phyloP scores from a whole-genome alignment of 352 stramenopile species.

The Globisporangium viniferum region DNA sequence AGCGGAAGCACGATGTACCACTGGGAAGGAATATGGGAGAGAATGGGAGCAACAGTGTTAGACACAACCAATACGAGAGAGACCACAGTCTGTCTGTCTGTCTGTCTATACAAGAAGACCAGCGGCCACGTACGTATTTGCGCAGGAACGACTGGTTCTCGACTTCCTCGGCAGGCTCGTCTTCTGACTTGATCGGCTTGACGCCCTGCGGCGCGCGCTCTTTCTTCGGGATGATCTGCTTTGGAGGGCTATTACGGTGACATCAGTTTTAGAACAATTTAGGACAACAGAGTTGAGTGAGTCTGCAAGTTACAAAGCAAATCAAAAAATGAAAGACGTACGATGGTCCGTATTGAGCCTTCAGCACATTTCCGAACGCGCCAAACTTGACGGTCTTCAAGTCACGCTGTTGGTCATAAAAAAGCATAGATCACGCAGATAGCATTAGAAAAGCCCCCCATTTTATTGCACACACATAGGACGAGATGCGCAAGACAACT shows the following conservation, averaged over 20 bases:
- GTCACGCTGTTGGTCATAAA: constrained; percentile 25
- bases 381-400: constrained; percentile 62
- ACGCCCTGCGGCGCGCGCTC: constrained; percentile 68
- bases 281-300: neutral
- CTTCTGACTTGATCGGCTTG: constrained; percentile 64
- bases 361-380: constrained; percentile 53
- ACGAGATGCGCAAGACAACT: no score
- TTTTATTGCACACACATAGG: no score
- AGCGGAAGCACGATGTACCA: constrained; percentile 86
- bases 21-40: constrained; percentile 27
- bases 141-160: constrained; percentile 79
- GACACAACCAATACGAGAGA: neutral
- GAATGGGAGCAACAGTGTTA: neutral
- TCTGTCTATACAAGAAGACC: neutral
- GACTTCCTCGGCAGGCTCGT: constrained; percentile 48
- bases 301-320: neutral
- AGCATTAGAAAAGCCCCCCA: neutral
- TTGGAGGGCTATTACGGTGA: constrained; percentile 40
- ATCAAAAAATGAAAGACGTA: constrained; percentile 24
- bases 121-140: constrained; percentile 66
- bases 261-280: neutral
- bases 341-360: constrained; percentile 58
- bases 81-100: no score
- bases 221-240: constrained; percentile 56
- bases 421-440: neutral